phyloP scores from a whole-genome alignment of 2,329 filamentous ascomycete genomes.

The Cordyceps fumosorosea region DNA sequence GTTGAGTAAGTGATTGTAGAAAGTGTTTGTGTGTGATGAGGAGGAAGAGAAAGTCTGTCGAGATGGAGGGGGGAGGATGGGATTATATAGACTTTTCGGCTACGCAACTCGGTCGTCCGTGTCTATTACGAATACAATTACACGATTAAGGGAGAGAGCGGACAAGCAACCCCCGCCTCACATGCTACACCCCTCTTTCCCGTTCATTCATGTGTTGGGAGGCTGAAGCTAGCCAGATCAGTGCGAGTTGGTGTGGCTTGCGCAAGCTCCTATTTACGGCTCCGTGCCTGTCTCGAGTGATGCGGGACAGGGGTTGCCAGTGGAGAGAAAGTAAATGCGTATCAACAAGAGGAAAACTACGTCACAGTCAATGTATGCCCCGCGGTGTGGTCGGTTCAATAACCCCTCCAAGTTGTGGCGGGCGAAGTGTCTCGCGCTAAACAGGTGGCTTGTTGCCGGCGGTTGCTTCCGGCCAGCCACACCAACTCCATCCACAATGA shows the following conservation, averaged over 20 bases:
- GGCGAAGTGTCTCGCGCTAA: neutral
- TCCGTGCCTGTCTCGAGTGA: neutral
- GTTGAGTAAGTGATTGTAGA: neutral
- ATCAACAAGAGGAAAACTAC: neutral
- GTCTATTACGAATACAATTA: neutral
- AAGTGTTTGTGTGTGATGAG: conserved; percentile 4
- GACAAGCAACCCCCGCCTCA: neutral
- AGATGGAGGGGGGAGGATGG: neutral
- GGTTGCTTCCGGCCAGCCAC: conserved; percentile 11
- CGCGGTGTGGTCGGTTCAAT: neutral
- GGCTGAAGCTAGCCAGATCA: neutral
- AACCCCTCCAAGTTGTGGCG: conserved; percentile 6
- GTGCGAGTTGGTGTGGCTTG: neutral
- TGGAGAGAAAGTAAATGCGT: neutral
- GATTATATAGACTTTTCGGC: conserved; percentile 12
- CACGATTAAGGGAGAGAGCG: neutral
- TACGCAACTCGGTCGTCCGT: neutral
- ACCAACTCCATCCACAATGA: neutral
- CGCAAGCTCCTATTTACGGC: neutral
- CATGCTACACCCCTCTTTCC: neutral
- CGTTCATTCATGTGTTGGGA: neutral
- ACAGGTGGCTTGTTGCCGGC: neutral
- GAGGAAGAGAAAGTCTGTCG: neutral
- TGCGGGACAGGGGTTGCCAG: neutral
- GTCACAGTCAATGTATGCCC: conserved; percentile 2